Evolutionary conservation across 495 filamentous ascomycete genomes (phyloP).

Genomic region (Aspergillus homomorphus): DNA sequence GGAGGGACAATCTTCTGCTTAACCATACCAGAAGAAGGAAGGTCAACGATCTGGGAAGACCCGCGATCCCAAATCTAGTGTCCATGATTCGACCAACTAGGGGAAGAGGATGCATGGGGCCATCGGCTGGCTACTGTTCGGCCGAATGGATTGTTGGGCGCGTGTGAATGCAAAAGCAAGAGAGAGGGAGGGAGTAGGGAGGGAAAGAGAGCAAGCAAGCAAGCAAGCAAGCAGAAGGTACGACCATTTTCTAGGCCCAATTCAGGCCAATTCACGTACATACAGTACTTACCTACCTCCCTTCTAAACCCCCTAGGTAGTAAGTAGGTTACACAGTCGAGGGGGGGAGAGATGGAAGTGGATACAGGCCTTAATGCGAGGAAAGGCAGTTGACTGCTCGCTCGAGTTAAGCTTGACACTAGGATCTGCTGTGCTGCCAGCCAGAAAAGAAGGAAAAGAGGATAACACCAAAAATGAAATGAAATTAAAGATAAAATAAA

Average conservation of each 20-base stretch:
- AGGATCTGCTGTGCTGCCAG: slow-evolving; percentile 2
- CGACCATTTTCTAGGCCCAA: not conserved
- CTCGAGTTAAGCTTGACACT: not conserved
- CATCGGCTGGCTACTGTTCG: not conserved
- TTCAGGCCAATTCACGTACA: too few relatives aligned
- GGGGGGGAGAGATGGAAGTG: not conserved
- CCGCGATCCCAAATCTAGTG: not conserved
- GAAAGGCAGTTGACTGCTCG: not conserved
- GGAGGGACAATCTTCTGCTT: too few relatives aligned
- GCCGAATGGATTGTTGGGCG: not conserved
- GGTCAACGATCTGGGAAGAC: not conserved
- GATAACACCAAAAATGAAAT: not conserved
- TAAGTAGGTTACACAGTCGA: not conserved
- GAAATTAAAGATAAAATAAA: not conserved
- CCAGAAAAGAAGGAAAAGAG: not conserved
- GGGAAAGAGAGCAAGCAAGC: not conserved
- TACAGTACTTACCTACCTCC: too few relatives aligned
- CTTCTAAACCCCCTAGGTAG: too few relatives aligned
- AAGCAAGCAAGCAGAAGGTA: not conserved
- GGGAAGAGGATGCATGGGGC: not conserved
- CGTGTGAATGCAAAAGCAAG: not conserved
- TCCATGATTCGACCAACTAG: not conserved
- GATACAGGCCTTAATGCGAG: not conserved
- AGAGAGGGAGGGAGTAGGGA: not conserved
- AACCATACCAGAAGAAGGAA: not conserved